Base-by-base conservation (phyloP, 2,329 filamentous ascomycete species). In the Beauveria medogensis region DNA sequence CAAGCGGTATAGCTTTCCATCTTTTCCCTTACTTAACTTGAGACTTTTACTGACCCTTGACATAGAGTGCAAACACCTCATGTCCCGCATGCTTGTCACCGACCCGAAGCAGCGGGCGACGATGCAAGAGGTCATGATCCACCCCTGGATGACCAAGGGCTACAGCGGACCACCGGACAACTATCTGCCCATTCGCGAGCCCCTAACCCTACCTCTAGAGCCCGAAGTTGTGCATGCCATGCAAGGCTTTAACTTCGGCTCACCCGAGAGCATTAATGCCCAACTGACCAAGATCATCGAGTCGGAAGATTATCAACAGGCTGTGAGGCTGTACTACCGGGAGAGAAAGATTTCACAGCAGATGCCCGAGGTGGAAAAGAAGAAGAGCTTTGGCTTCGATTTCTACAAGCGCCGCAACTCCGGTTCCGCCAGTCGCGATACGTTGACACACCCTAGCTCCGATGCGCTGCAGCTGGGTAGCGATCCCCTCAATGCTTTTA, bases 211-310 rank as follows among this genome's bases (percentile, higher is more conserved):
- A 16, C 92, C 93, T 6, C 77, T 99, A 10, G 93, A 97, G 69
- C 79, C 83, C 2, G 87, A 90, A 48, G 88, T 97, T 5, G 84
- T 99, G 61, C 85, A 91, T 54, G 92, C 90, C 67, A 99, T 99
- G 94, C 95, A 92, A 26, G 94, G 94, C 2, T 99, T 99, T 73
- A 96, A 97, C 73, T 99, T 97, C 76, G 94, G 94, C 1, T 83
- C 91, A 0, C 83, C 91, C 1, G 92, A 97, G 58, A 84, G 85
- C 61, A 97, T 99, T 70, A 87, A 84, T 61, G 78, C 84, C 3
- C 91, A 97, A 70, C 82, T 99, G 48, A 90, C 86, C 10, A 90
- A 89, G 64, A 84, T 92, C n/a, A 83, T 99, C 63, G 90, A 95
- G 68, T 97, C 92, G 0, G 92, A 96, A 7, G 93, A 97, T 46